phyloP scores from a whole-genome alignment of 78 protist genomes.

The Speleostelium caveatum region DNA sequence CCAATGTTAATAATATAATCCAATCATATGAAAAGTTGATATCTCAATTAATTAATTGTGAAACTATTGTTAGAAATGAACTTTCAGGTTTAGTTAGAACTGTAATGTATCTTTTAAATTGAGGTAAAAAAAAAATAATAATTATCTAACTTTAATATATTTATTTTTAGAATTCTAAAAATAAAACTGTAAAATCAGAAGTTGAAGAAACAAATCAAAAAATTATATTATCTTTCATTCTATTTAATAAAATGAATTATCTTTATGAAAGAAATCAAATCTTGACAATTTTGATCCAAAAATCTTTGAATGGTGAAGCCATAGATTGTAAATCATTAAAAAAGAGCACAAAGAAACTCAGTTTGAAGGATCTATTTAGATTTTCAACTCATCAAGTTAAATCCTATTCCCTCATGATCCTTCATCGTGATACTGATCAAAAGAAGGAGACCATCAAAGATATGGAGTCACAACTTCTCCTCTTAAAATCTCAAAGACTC shows the following conservation, averaged over 20 bases:
- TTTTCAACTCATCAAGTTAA: constrained; percentile 38
- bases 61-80: constrained; percentile 35
- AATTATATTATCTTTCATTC: constrained; percentile 7
- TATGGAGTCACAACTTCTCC: constrained; percentile 30
- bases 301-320: neutral
- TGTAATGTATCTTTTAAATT: neutral
- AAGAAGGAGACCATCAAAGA: neutral
- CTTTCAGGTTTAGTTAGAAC: neutral
- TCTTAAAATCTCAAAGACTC: constrained; percentile 31
- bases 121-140: neutral
- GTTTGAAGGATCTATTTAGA: constrained; percentile 20
- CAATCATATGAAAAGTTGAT: constrained; percentile 37
- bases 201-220: constrained; percentile 22
- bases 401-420: constrained; percentile 1
- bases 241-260: constrained; percentile 30
- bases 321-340: neutral
- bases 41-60: constrained; percentile 22
- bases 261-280: constrained; percentile 26
- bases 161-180: neutral
- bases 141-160: neutral
- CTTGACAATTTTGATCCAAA: neutral
- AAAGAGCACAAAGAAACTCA: constrained; percentile 6
- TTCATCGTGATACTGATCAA: neutral
- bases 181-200: constrained; percentile 64
- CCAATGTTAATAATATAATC: neutral